phyloP scores from a whole-genome alignment of 2,329 filamentous ascomycete genomes.

The Exserohilum rostratum region DNA sequence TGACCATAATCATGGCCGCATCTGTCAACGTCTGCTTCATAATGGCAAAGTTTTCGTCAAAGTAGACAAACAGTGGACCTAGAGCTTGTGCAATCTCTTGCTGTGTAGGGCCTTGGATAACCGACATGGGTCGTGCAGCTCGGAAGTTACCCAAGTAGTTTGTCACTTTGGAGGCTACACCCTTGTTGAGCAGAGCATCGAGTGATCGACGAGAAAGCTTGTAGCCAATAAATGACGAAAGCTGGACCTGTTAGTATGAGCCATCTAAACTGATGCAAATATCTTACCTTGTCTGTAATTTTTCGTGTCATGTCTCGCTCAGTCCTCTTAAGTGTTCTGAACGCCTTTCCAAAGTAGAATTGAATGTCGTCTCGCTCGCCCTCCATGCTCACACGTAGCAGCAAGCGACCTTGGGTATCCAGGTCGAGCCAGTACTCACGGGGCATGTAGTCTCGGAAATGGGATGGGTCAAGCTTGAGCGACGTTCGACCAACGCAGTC shows the following conservation, averaged over 20 bases:
- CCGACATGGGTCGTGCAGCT: constrained; percentile 54
- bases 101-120: constrained; percentile 65
- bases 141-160: constrained; percentile 60
- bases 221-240: constrained; percentile 89
- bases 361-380: constrained; percentile 97
- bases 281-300: constrained; percentile 89
- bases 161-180: constrained; percentile 74
- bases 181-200: constrained; percentile 73
- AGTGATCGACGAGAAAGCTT: constrained; percentile 85
- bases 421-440: constrained; percentile 97
- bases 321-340: constrained; percentile 90
- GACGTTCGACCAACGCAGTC: constrained; percentile 98
- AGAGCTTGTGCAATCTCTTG: constrained; percentile 81
- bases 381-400: constrained; percentile 97
- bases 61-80: constrained; percentile 87
- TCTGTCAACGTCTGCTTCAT: constrained; percentile 97
- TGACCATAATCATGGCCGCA: constrained; percentile 97
- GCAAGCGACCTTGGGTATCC: constrained; percentile 87
- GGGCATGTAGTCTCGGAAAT: constrained; percentile 95
- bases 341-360: constrained; percentile 97
- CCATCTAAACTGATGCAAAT: background rate
- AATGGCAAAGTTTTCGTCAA: constrained; percentile 98
- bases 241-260: constrained; percentile 55
- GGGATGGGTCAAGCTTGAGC: constrained; percentile 94
- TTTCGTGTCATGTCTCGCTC: constrained; percentile 98